These are phyloP conservation scores for Cryphonectria carpinicola DNA, from an alignment of 2,329 filamentous ascomycete species.

Conservation along the genomic window DNA sequence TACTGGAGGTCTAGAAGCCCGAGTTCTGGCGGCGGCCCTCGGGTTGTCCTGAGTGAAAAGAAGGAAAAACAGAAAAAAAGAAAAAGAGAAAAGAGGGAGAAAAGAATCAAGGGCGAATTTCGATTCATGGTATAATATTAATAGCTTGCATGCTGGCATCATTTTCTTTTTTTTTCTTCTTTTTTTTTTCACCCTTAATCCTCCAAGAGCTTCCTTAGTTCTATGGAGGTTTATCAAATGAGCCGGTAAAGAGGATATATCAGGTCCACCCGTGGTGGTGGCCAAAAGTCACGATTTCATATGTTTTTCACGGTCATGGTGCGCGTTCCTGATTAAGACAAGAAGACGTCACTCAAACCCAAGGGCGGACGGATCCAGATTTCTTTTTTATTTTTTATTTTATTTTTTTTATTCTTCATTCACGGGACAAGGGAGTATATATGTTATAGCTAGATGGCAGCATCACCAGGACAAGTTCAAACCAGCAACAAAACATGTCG, in stretches of 20 bases:
- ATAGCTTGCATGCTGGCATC: conserved; percentile 13
- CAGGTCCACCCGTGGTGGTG: not conserved
- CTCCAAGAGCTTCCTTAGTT: not conserved
- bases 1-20: conserved; percentile 23
- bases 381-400: not conserved
- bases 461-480: not conserved
- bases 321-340: not conserved
- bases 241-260: not conserved
- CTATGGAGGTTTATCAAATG: not conserved
- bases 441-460: not conserved
- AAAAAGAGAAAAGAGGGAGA: not conserved
- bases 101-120: conserved; percentile 13
- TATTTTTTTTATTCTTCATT: not conserved
- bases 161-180: not conserved
- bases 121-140: conserved; percentile 28
- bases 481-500: not conserved
- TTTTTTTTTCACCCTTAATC: not conserved
- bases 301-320: conserved; percentile 2
- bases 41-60: conserved; percentile 16
- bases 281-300: not conserved
- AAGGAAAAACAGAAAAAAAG: conserved; percentile 13
- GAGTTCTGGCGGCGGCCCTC: conserved; percentile 20
- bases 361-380: not conserved
- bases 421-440: not conserved
- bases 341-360: not conserved